These are phyloP conservation scores for Talaromyces sp. DNA, from an alignment of 2,329 filamentous ascomycete species.

Conservation along the genomic window DNA sequence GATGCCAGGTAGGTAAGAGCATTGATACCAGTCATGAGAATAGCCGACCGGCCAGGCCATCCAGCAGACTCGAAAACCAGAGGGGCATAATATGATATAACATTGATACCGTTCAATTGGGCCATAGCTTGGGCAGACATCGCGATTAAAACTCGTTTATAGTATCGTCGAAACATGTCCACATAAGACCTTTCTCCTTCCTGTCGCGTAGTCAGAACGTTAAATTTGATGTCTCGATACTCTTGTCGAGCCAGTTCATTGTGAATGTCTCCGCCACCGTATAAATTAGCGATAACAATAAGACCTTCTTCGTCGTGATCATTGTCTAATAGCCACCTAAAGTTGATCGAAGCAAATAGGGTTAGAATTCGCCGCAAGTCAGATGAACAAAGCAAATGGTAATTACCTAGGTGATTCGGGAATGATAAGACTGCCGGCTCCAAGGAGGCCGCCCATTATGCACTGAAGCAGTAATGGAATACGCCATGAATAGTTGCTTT, in stretches of 20 bases:
- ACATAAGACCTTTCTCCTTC: slow-evolving; percentile 87
- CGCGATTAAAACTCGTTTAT: slow-evolving; percentile 89
- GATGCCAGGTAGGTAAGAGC: slow-evolving; percentile 84
- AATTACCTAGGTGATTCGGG: slow-evolving; percentile 85
- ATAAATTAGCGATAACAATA: slow-evolving; percentile 94
- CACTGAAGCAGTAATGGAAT: slow-evolving; percentile 88
- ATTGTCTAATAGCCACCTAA: slow-evolving; percentile 91
- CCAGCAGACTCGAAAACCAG: slow-evolving; percentile 94
- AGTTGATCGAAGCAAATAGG: slow-evolving; percentile 5
- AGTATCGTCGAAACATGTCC: slow-evolving; percentile 94
- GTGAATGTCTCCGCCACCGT: slow-evolving; percentile 92
- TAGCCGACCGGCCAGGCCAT: slow-evolving; percentile 85
- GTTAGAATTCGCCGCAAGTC: background rate
- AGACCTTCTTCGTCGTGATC: slow-evolving; percentile 98
- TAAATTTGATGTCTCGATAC: slow-evolving; percentile 98
- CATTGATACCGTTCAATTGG: slow-evolving; percentile 97
- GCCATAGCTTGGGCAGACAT: slow-evolving; percentile 97
- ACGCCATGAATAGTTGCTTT: slow-evolving; percentile 82
- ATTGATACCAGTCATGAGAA: slow-evolving; percentile 97
- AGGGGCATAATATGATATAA: slow-evolving; percentile 98
- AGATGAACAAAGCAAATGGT: background rate
- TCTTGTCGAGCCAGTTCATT: slow-evolving; percentile 88
- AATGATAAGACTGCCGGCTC: slow-evolving; percentile 80
- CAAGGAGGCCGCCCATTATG: slow-evolving; percentile 83
- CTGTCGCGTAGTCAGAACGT: slow-evolving; percentile 84